Percentiles rank a stretch among this genome's conserved stretches.
These are phyloP conservation scores for Tylopilus cervinicoccineus DNA, from an alignment of 768 basidiomycete species.

Conservation along the genomic window DNA sequence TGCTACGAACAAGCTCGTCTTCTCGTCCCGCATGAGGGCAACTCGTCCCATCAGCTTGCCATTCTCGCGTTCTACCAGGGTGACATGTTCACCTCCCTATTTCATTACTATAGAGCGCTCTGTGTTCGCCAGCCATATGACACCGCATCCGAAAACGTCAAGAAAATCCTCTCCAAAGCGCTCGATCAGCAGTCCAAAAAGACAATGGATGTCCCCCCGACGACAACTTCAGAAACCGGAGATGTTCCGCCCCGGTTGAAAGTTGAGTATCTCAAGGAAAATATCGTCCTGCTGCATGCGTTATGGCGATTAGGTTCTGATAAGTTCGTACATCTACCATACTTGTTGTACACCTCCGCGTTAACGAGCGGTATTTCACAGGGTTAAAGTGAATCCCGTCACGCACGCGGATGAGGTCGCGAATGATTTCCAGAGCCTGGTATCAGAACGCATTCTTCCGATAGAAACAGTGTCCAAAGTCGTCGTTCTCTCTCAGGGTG, in stretches of 20 bases:
- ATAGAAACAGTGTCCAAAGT: constrained; percentile 74
- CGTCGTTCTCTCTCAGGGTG: constrained; percentile 71
- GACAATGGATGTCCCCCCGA: constrained; percentile 37
- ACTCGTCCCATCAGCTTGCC: constrained; percentile 94
- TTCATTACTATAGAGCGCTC: constrained; percentile 89
- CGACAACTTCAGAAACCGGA: constrained; percentile 26
- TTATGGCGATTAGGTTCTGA: constrained; percentile 56
- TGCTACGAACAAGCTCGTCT: constrained; percentile 85
- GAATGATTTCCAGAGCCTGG: constrained; percentile 54
- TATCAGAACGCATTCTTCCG: constrained; percentile 67
- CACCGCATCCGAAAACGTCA: constrained; percentile 82
- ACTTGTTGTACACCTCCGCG: background rate
- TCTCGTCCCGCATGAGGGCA: constrained; percentile 85
- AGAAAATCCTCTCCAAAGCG: constrained; percentile 62
- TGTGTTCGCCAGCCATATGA: constrained; percentile 85
- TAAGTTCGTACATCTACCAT: constrained; percentile 43
- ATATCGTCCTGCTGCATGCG: constrained; percentile 73
- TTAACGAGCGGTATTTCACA: constrained; percentile 10
- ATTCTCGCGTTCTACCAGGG: constrained; percentile 83
- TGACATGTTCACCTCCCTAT: constrained; percentile 75
- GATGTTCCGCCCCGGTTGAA: constrained; percentile 46
- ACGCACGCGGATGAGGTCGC: constrained; percentile 46
- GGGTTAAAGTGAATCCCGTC: constrained; percentile 42
- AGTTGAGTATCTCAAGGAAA: constrained; percentile 67
- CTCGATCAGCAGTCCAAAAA: constrained; percentile 55